phyloP scores from a whole-genome alignment of 2,329 filamentous ascomycete genomes.

The Fusarium begoniae region DNA sequence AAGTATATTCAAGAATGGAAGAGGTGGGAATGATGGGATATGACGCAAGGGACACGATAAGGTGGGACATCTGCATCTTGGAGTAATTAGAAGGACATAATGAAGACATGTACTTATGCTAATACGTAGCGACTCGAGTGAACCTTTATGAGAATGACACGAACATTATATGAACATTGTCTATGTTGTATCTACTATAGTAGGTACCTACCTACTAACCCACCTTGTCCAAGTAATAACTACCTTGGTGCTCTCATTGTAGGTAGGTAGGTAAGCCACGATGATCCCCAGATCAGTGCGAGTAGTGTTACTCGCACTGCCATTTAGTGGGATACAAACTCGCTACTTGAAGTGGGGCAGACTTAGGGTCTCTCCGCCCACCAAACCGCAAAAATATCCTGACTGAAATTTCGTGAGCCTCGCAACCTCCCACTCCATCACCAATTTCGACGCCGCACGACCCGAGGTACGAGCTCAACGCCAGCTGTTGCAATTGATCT shows the following conservation, averaged over 20 bases:
- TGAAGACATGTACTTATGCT: constrained; percentile 36
- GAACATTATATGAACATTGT: not conserved
- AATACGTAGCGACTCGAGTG: constrained; percentile 21
- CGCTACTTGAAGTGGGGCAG: constrained; percentile 44
- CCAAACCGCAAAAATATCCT: constrained; percentile 49
- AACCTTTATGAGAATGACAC: constrained; percentile 32
- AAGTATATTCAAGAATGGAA: constrained; percentile 66
- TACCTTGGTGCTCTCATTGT: not conserved
- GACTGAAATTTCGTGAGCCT: constrained; percentile 50
- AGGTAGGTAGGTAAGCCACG: not conserved
- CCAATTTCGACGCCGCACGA: constrained; percentile 53
- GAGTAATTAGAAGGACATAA: constrained; percentile 30
- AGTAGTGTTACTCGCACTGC: not conserved
- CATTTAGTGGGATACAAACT: constrained; percentile 12
- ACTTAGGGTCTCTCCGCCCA: constrained; percentile 52
- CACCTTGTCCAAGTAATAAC: not conserved
- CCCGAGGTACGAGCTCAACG: constrained; percentile 48
- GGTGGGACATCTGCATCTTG: constrained; percentile 28
- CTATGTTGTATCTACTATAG: not conserved
- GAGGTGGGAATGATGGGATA: constrained; percentile 60
- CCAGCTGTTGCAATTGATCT: constrained; percentile 14
- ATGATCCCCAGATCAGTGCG: not conserved
- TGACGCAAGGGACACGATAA: not conserved
- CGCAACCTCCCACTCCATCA: constrained; percentile 47
- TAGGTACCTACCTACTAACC: not conserved